Base-by-base conservation (phyloP, 257 asterid species). In the Paulownia fortunei region DNA sequence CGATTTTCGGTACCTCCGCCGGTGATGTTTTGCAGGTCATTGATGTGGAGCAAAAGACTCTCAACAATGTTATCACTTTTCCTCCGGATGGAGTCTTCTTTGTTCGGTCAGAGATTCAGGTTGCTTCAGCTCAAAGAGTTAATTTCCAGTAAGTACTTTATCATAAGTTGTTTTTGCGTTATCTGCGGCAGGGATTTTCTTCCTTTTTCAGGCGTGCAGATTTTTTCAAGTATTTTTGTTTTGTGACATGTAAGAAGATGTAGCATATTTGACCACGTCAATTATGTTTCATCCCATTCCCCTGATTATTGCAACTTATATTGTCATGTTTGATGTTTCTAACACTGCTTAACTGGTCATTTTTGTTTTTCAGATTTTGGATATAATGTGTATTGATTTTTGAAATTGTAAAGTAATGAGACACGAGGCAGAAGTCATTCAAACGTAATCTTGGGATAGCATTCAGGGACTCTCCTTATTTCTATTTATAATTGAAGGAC, bases 51-150 rank as follows among this genome's bases (percentile, higher is more conserved):
- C 63, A 75, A 0, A 81, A 62, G 79, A 87, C 80, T 34, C 90
- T 94, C 61, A 92, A 88, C 80, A 94, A 92, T 73, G 98, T 91
- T 9, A 94, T 94, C 73, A 87, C 96, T 66, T 92, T 94, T 6
- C 98, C 98, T 6, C 98, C 98, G 1, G 84, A 92, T 23, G 98
- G 98, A 23, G 98, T 88, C 63, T 94, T 92, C 90, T 94, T 94
- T 78, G 98, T 94, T n/a, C 89, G 98, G 47, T 94, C 98, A 3
- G 82, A 78, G 56, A 91, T 92, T 80, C 88, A 89, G 76, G 84
- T 92, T 66, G 92, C 88, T 5, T 92, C 98, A 16, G 79, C 88
- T 73, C 97, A 94, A 65, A 87, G 98, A 60, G 98, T 94, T 15
- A 74, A 92, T 84, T 94, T 94, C 80, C 87, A 89, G 98, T 90